A percentile compares a stretch with the other conserved stretches of the same genome.
These are phyloP conservation scores for Psilocybe mexicana DNA, from an alignment of 1,284 basidiomycete genomes.

Conservation along the genomic window DNA sequence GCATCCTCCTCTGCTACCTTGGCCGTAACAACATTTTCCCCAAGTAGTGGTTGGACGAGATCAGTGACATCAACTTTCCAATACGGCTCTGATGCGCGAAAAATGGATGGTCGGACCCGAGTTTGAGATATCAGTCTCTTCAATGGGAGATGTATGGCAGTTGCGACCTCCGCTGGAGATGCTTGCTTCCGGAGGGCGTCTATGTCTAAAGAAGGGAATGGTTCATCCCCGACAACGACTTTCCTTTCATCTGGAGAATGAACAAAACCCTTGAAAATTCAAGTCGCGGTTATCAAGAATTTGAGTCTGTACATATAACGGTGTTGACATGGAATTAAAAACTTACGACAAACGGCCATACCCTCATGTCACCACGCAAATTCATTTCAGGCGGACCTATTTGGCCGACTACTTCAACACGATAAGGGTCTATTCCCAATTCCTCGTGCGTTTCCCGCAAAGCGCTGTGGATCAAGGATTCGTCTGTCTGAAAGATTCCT, in stretches of 20 bases:
- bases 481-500: constrained; percentile 46
- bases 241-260: constrained; percentile 32
- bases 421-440: constrained; percentile 56
- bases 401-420: constrained; percentile 65
- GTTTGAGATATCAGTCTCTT: constrained; percentile 44
- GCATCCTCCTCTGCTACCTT: constrained; percentile 27
- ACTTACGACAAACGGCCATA: constrained; percentile 77
- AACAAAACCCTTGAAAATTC: constrained; percentile 57
- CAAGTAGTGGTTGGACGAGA: constrained; percentile 38
- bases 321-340: background rate
- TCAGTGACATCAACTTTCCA: constrained; percentile 72
- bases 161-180: constrained; percentile 66
- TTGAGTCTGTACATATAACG: background rate
- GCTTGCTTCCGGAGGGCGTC: constrained; percentile 42
- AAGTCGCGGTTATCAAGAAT: background rate
- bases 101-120: constrained; percentile 52
- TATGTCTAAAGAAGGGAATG: constrained; percentile 63
- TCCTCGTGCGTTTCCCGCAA: constrained; percentile 77
- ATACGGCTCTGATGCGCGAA: constrained; percentile 62
- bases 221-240: constrained; percentile 32
- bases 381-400: constrained; percentile 65
- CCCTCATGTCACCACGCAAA: constrained; percentile 56
- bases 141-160: constrained; percentile 71
- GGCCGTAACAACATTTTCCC: constrained; percentile 24
- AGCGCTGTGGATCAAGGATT: constrained; percentile 55